Evolutionary conservation across 2,329 filamentous ascomycete genomes (phyloP).

Genomic region (Madurella fahalii): DNA sequence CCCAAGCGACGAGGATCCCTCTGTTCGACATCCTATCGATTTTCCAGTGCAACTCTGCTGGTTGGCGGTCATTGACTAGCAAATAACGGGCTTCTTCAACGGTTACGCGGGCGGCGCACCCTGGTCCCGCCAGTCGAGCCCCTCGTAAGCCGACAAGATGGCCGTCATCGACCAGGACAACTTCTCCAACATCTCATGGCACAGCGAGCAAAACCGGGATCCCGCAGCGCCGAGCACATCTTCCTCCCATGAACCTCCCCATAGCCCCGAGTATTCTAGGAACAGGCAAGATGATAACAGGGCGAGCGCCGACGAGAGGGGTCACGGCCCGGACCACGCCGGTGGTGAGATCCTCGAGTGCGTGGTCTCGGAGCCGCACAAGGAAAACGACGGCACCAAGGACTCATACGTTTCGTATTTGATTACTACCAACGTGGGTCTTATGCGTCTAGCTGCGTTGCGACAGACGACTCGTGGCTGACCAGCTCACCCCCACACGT

Average conservation of each 20-base stretch:
- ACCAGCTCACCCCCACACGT: not conserved
- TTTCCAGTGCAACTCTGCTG: not conserved
- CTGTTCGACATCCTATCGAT: not conserved
- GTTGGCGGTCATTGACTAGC: not conserved
- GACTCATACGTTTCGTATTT: conserved; percentile 95
- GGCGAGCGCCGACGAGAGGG: conserved; percentile 45
- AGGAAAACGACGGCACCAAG: conserved; percentile 95
- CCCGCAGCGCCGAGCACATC: conserved; percentile 29
- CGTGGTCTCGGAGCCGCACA: conserved; percentile 75
- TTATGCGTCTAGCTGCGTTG: not conserved
- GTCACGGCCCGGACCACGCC: conserved; percentile 57
- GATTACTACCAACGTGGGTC: conserved; percentile 76
- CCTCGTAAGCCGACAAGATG: conserved; percentile 30
- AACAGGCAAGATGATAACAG: conserved; percentile 40
- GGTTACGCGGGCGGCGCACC: conserved; percentile 10
- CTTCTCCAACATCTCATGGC: conserved; percentile 80
- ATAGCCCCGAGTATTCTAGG: conserved; percentile 34
- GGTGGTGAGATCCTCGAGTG: conserved; percentile 75
- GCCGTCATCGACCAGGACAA: conserved; percentile 59
- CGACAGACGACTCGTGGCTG: conserved; percentile 4
- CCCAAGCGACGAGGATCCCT: not conserved
- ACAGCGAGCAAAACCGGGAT: conserved; percentile 53
- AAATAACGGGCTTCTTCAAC: not conserved
- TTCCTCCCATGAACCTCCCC: conserved; percentile 26
- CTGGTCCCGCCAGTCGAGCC: conserved; percentile 10